Base-by-base conservation (phyloP, 345 rosid species). In the Microcos paniculata region DNA sequence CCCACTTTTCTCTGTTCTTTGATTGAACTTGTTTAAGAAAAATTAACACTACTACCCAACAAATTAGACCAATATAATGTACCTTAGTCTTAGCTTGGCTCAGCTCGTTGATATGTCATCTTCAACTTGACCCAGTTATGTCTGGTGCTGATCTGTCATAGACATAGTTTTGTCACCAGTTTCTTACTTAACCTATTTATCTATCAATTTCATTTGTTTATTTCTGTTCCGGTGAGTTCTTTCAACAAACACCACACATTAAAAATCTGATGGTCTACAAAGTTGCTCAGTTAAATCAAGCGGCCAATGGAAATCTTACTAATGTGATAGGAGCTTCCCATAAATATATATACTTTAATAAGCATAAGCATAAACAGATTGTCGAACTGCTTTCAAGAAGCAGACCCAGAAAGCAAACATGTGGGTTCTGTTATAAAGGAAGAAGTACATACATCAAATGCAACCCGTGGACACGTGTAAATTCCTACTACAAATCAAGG, bases 41-140 rank as follows among this genome's bases (percentile, higher is more conserved):
- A 4, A 71, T 68, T 45, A 15, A 51, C 16, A 19, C 55, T 35
- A 4, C 40, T 35, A 35, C 40, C 40, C 31, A 28, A 68, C 15
- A 66, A 14, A n/a, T n/a, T n/a, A 58, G 61, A 63, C 21, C 46
- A 24, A 33, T 35, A 35, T n/a, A n/a, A n/a, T 71, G 8, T 45
- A 35, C 58, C 3, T 28, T 8, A 57, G 51, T 55, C 35, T 15
- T 13, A 28, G 42, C n/a, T n/a, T n/a, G 35, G 21, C 33, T 64
- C 33, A 31, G 70, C 76, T 76, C 8, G 79, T 66, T 78, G 78
- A 35, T 51, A 72, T 56, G 82, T 80, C 84, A 26, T 63, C 74
- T 48, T 78, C 84, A 73, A 14, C 65, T 66, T 78, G 61, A 61
- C 70, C 69, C 75, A 67, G 64, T 13, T 40, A 48, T 62, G 58